Evolutionary conservation across 768 basidiomycete genomes (phyloP).

Genomic region (Gloeostereum incarnatum): DNA sequence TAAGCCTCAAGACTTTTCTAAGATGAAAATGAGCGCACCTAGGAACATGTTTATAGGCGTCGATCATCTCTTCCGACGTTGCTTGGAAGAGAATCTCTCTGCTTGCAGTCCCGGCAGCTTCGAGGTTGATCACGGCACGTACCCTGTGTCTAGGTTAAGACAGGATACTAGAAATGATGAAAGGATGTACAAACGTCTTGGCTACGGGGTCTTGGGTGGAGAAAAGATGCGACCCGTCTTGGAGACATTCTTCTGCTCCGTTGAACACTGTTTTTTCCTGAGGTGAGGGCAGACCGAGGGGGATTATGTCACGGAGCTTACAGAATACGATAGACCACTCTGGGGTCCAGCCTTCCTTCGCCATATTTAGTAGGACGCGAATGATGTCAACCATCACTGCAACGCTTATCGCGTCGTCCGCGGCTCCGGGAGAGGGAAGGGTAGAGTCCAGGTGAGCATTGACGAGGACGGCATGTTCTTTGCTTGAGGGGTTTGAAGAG

Average conservation of each 20-base stretch:
- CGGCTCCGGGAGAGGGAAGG: slow-evolving; percentile 80
- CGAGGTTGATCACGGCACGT: slow-evolving; percentile 68
- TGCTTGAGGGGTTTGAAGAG: slow-evolving; percentile 58
- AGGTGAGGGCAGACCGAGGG: neutral
- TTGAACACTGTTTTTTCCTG: slow-evolving; percentile 67
- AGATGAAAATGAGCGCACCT: slow-evolving; percentile 28
- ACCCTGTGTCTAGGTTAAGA: slow-evolving; percentile 34
- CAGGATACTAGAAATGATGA: neutral
- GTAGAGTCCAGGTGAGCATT: slow-evolving; percentile 90
- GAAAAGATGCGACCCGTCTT: slow-evolving; percentile 91
- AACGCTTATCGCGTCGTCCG: slow-evolving; percentile 82
- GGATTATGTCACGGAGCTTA: slow-evolving; percentile 25
- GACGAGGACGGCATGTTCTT: slow-evolving; percentile 77
- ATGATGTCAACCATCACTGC: slow-evolving; percentile 90
- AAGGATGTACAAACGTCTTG: slow-evolving; percentile 42
- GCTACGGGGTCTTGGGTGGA: slow-evolving; percentile 80
- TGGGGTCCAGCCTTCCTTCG: slow-evolving; percentile 29
- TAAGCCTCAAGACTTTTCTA: slow-evolving; percentile 1
- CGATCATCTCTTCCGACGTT: slow-evolving; percentile 90
- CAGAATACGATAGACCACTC: slow-evolving; percentile 74
- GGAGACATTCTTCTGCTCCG: slow-evolving; percentile 83
- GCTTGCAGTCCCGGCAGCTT: slow-evolving; percentile 82
- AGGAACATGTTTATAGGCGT: slow-evolving; percentile 80
- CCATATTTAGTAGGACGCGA: slow-evolving; percentile 55
- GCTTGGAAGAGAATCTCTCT: slow-evolving; percentile 93